Evolutionary conservation across 2,329 filamentous ascomycete species (phyloP).

Genomic region (Penicillium occitanis): DNA sequence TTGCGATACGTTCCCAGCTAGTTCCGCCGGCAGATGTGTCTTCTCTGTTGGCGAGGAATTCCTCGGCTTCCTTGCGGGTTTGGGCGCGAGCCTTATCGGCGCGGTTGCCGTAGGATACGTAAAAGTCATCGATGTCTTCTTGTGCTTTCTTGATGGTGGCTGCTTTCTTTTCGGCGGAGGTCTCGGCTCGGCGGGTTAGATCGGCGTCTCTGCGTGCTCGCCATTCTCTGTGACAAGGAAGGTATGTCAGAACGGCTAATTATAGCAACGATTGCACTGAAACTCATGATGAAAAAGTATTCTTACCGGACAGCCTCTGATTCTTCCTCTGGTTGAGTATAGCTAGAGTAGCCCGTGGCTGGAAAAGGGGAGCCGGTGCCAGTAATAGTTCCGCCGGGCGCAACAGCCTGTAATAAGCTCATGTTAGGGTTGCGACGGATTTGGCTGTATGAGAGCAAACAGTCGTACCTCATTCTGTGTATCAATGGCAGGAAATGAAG

Average conservation of each 20-base stretch:
- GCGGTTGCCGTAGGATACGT: slow-evolving; percentile 98
- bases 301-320: slow-evolving; percentile 75
- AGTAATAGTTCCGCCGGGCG: slow-evolving; percentile 77
- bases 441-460: background rate
- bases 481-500: slow-evolving; percentile 83
- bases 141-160: slow-evolving; percentile 87
- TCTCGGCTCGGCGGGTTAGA: slow-evolving; percentile 79
- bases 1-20: slow-evolving; percentile 97
- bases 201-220: slow-evolving; percentile 82
- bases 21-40: slow-evolving; percentile 93
- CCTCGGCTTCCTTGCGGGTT: slow-evolving; percentile 86
- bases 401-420: slow-evolving; percentile 59
- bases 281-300: background rate
- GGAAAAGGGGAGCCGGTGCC: slow-evolving; percentile 62
- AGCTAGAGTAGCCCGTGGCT: slow-evolving; percentile 51
- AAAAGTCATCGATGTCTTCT: slow-evolving; percentile 96
- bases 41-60: slow-evolving; percentile 84
- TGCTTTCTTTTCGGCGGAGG: slow-evolving; percentile 76
- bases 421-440: background rate
- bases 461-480: slow-evolving; percentile 66
- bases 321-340: slow-evolving; percentile 70
- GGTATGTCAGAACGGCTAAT: background rate
- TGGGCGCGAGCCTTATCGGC: slow-evolving; percentile 90
- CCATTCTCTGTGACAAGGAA: slow-evolving; percentile 63
- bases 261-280: background rate